A percentile compares a stretch with the other conserved stretches of the same genome.
These are phyloP conservation scores for Wickerhamomyces alni DNA, from an alignment of 805 yeast genomes.

Conservation along the genomic window DNA sequence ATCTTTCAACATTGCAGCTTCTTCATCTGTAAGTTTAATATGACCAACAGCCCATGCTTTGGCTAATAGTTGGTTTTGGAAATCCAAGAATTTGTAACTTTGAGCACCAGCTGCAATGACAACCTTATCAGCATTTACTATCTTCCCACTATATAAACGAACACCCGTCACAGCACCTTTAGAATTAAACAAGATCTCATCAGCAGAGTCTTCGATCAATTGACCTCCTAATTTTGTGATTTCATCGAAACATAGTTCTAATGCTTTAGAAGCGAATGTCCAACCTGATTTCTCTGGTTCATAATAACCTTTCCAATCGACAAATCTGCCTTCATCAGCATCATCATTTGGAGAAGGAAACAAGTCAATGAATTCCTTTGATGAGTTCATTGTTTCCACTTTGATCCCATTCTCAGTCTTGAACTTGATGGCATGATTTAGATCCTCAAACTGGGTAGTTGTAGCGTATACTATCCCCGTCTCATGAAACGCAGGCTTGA, in stretches of 20 bases:
- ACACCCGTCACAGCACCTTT: slow-evolving; percentile 24
- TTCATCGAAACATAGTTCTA: slow-evolving; percentile 24
- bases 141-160: slow-evolving; percentile 23
- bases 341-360: slow-evolving; percentile 1
- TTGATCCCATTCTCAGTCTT: slow-evolving; percentile 7
- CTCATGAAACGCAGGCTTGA: slow-evolving; percentile 26
- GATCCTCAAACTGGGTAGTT: slow-evolving; percentile 4
- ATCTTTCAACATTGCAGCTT: slow-evolving; percentile 25
- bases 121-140: slow-evolving; percentile 21
- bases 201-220: slow-evolving; percentile 13
- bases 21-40: slow-evolving; percentile 28
- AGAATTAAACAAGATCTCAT: slow-evolving; percentile 14
- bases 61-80: slow-evolving; percentile 30
- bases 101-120: slow-evolving; percentile 36
- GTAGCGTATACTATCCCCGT: slow-evolving; percentile 29
- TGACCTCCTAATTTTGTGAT: slow-evolving; percentile 28
- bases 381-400: slow-evolving; percentile 5
- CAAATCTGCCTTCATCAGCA: slow-evolving; percentile 7
- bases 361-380: slow-evolving; percentile 4
- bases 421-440: slow-evolving; percentile 9
- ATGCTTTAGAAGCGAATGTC: slow-evolving; percentile 29
- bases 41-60: slow-evolving; percentile 39
- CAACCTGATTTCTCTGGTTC: slow-evolving; percentile 31
- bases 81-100: slow-evolving; percentile 29
- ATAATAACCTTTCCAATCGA: slow-evolving; percentile 28